phyloP scores from a whole-genome alignment of 768 basidiomycete species.

The Tulasnella sp. region DNA sequence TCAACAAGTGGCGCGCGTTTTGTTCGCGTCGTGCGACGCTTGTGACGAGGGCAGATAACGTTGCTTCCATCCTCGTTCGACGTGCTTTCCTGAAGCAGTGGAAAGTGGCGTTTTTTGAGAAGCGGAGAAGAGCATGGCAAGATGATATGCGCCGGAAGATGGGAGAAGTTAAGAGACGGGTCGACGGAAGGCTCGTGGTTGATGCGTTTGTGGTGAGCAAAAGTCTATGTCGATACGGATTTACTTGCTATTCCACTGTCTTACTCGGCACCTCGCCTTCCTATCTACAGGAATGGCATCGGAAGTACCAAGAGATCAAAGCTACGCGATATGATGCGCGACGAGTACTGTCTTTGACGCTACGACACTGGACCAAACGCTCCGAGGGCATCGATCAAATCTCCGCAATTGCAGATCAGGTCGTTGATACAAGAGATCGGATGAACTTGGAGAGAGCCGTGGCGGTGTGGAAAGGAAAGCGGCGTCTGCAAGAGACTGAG shows the following conservation, averaged over 20 bases:
- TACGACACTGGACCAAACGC: slow-evolving; percentile 43
- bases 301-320: slow-evolving; percentile 39
- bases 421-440: slow-evolving; percentile 32
- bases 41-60: slow-evolving; percentile 33
- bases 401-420: slow-evolving; percentile 41
- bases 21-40: slow-evolving; percentile 30
- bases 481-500: slow-evolving; percentile 33
- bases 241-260: slow-evolving; percentile 2
- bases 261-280: not conserved
- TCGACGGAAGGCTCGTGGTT: slow-evolving; percentile 41
- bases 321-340: slow-evolving; percentile 39
- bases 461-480: slow-evolving; percentile 45
- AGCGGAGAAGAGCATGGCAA: slow-evolving; percentile 49
- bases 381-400: slow-evolving; percentile 32
- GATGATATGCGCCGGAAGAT: slow-evolving; percentile 62
- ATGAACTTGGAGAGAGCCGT: slow-evolving; percentile 35
- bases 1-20: slow-evolving; percentile 51
- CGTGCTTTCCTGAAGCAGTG: slow-evolving; percentile 38
- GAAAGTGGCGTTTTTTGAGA: slow-evolving; percentile 43
- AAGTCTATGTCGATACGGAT: too few relatives aligned
- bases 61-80: slow-evolving; percentile 37
- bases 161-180: slow-evolving; percentile 46
- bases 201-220: slow-evolving; percentile 35
- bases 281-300: slow-evolving; percentile 43
- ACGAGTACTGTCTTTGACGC: slow-evolving; percentile 33